Base-by-base conservation (phyloP, 192 early-diverging fungal species). In the Geranomyces michiganensis region DNA sequence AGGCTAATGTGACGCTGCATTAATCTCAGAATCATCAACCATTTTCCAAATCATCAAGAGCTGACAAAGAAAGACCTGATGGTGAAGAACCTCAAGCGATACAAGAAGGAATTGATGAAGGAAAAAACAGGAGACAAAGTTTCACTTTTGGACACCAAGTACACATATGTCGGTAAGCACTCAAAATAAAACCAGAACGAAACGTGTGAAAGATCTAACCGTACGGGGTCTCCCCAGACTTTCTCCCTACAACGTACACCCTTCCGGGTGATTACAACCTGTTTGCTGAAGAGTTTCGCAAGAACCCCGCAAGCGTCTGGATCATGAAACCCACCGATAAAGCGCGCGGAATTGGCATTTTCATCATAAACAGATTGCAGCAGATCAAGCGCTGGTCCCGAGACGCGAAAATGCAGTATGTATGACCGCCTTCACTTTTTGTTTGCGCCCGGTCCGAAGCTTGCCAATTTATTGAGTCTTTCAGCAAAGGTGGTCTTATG, bases 261-360 rank as follows among this genome's bases (percentile, higher is more conserved):
- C 67, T 87, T 26, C 85, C 85, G 12, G 85, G 83, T 9, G 85
- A 87, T 63, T 87, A 87, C 71, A 87, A 87, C 60, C 63, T 87
- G 29, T 87, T 87, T 71, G 81, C 82, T 8, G 85, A 87, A 76
- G 85, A 87, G 71, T 87, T 87, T 72, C 76, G 76, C 46, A 83
- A 82, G 59, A 77, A 70, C 48, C 83, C 79, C 15, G 58, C 76
- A n/a, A 83, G 71, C 33, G 80, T 85, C 7, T 87, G 85, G 85
- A 87, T 87, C 64, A 87, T 87, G 85, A 87, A 87, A 51, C 85
- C 85, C 0, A 85, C 84, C 10, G 85, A 87, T 69, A 87, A 86
- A 63, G 85, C 84, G 21, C 55, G 85, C 22, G 85, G 85, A n/a
- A 85, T 87, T 21, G 85, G 85, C 22, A 87, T 87, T 24, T 87